A percentile compares a stretch with the other conserved stretches of the same genome.
phyloP scores from a whole-genome alignment of 2,329 filamentous ascomycete genomes.

The Claviceps lovelessii region DNA sequence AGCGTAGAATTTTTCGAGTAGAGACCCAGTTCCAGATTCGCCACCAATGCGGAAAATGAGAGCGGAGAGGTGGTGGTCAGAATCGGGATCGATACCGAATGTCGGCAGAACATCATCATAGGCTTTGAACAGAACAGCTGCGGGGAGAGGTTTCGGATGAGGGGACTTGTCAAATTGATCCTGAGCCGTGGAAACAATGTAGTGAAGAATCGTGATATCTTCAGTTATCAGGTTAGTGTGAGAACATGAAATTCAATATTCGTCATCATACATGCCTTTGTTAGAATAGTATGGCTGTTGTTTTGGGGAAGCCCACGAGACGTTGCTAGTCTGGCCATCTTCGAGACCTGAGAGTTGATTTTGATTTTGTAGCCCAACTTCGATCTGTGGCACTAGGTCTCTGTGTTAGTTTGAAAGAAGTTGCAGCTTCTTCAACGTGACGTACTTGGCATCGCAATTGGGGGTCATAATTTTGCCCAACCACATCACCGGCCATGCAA shows the following conservation, averaged over 20 bases:
- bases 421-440: neutral
- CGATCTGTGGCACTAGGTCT: constrained; percentile 13
- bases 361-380: neutral
- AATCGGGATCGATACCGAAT: constrained; percentile 54
- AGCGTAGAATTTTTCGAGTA: constrained; percentile 57
- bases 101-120: constrained; percentile 64
- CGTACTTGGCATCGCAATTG: constrained; percentile 1
- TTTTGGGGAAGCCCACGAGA: neutral
- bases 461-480: neutral
- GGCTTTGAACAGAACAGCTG: constrained; percentile 64
- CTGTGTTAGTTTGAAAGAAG: neutral
- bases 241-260: neutral
- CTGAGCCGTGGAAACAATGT: constrained; percentile 61
- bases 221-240: neutral
- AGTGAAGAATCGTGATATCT: constrained; percentile 70
- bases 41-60: constrained; percentile 69
- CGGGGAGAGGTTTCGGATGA: constrained; percentile 51
- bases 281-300: constrained; percentile 40
- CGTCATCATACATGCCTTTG: constrained; percentile 30
- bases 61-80: constrained; percentile 61
- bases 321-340: constrained; percentile 3
- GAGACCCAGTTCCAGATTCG: constrained; percentile 38
- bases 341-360: neutral
- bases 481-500: neutral
- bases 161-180: constrained; percentile 41